Conservation (phyloP, 2,329 filamentous ascomycete species). For the Colletotrichum sp. region DNA sequence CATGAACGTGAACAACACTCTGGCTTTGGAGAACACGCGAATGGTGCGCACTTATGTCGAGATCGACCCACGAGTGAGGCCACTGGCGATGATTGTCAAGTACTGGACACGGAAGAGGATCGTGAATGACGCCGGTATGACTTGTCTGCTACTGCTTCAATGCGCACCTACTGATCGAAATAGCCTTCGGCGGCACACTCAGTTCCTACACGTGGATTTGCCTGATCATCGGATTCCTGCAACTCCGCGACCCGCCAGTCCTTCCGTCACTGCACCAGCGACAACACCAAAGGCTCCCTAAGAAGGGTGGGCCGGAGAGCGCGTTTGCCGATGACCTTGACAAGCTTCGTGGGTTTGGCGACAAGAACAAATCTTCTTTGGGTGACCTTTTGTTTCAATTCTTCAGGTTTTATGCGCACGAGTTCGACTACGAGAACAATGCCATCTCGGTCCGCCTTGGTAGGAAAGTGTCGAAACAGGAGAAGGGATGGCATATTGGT, state of each 20-base stretch:
- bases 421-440: slow-evolving; percentile 85
- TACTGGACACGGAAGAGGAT: slow-evolving; percentile 94
- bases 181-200: slow-evolving; percentile 89
- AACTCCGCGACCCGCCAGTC: slow-evolving; percentile 83
- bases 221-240: slow-evolving; percentile 94
- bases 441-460: slow-evolving; percentile 88
- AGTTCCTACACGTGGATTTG: slow-evolving; percentile 99
- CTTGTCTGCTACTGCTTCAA: not conserved
- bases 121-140: slow-evolving; percentile 93
- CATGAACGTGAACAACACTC: slow-evolving; percentile 98
- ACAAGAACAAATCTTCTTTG: slow-evolving; percentile 79
- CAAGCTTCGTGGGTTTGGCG: slow-evolving; percentile 74
- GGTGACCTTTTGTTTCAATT: slow-evolving; percentile 93
- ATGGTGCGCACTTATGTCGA: slow-evolving; percentile 98
- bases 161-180: slow-evolving; percentile 19
- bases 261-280: slow-evolving; percentile 84
- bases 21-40: slow-evolving; percentile 93
- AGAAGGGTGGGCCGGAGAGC: slow-evolving; percentile 68
- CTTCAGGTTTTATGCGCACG: slow-evolving; percentile 92
- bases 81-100: slow-evolving; percentile 95
- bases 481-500: slow-evolving; percentile 85
- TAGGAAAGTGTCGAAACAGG: slow-evolving; percentile 76
- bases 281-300: slow-evolving; percentile 62
- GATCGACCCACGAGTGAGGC: slow-evolving; percentile 87
- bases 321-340: slow-evolving; percentile 88